Conservation (phyloP, 2,329 filamentous ascomycete genomes). For the Myrmaecium sp. region DNA sequence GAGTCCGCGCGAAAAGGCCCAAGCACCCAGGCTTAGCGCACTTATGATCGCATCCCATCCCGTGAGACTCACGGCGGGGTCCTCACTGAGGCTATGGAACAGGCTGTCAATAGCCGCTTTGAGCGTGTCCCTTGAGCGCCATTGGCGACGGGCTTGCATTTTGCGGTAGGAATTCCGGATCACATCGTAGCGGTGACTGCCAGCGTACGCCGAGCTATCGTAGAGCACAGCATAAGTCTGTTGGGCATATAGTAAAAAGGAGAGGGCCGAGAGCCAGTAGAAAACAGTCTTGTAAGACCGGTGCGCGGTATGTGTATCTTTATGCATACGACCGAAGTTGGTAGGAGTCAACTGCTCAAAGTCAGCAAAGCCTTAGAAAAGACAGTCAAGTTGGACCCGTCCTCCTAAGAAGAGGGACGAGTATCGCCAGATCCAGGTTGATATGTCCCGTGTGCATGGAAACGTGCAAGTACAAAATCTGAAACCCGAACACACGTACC, state of each 20-base stretch:
- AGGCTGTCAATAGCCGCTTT: constrained; percentile 26
- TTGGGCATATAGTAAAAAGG: constrained; percentile 29
- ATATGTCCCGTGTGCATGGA: constrained; percentile 19
- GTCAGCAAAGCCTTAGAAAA: constrained; percentile 6
- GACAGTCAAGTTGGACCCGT: neutral
- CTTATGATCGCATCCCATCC: constrained; percentile 43
- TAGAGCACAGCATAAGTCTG: too few relatives aligned
- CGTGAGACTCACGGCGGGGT: constrained; percentile 40
- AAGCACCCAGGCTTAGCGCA: constrained; percentile 35
- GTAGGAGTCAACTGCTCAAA: constrained; percentile 23
- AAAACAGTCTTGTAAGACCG: constrained; percentile 31
- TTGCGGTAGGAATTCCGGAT: too few relatives aligned
- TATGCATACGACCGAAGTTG: constrained; percentile 31
- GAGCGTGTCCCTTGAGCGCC: constrained; percentile 11
- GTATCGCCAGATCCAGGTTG: constrained; percentile 6
- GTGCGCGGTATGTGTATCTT: constrained; percentile 22
- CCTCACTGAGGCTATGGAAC: constrained; percentile 34
- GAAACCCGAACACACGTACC: constrained; percentile 11
- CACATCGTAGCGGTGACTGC: too few relatives aligned
- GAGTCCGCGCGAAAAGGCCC: constrained; percentile 38
- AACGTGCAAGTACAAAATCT: constrained; percentile 15
- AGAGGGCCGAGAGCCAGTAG: constrained; percentile 27
- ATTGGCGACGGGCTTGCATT: too few relatives aligned
- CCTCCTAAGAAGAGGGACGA: neutral
- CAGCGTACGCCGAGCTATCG: too few relatives aligned